Conservation (phyloP, 2,329 filamentous ascomycete species). For the Beauveria rudraprayagi region DNA sequence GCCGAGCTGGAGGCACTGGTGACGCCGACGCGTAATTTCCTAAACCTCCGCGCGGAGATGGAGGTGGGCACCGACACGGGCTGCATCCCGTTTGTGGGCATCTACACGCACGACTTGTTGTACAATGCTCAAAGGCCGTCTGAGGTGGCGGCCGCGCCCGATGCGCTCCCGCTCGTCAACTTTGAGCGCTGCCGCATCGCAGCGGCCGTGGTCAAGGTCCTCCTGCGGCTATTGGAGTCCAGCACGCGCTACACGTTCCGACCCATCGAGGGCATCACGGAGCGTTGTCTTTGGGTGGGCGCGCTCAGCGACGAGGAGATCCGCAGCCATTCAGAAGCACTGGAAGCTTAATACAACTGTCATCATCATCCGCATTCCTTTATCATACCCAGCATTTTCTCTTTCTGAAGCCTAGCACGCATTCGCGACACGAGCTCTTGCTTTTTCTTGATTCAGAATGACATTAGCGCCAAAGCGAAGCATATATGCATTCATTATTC, state of each 20-base stretch:
- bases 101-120: conserved; percentile 76
- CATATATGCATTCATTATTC: neutral
- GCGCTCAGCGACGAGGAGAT: conserved; percentile 72
- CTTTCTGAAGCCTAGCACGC: too few relatives aligned
- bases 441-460: neutral
- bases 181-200: conserved; percentile 74
- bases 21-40: conserved; percentile 70
- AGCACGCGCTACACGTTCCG: conserved; percentile 67
- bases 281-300: conserved; percentile 79
- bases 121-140: conserved; percentile 74
- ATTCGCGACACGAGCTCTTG: neutral
- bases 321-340: conserved; percentile 39
- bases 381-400: neutral
- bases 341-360: conserved; percentile 30
- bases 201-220: conserved; percentile 69
- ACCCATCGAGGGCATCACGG: conserved; percentile 67
- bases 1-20: conserved; percentile 63
- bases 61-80: conserved; percentile 58
- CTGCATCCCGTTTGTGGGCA: conserved; percentile 77
- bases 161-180: conserved; percentile 64
- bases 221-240: conserved; percentile 70
- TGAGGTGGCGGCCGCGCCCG: conserved; percentile 61
- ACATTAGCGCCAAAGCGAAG: neutral
- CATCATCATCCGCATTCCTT: neutral
- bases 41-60: conserved; percentile 72